A percentile compares a stretch with the other conserved stretches of the same genome.
These are phyloP conservation scores for Yamadazyma siamensis DNA, from an alignment of 1,139 yeast species.

Conservation along the genomic window DNA sequence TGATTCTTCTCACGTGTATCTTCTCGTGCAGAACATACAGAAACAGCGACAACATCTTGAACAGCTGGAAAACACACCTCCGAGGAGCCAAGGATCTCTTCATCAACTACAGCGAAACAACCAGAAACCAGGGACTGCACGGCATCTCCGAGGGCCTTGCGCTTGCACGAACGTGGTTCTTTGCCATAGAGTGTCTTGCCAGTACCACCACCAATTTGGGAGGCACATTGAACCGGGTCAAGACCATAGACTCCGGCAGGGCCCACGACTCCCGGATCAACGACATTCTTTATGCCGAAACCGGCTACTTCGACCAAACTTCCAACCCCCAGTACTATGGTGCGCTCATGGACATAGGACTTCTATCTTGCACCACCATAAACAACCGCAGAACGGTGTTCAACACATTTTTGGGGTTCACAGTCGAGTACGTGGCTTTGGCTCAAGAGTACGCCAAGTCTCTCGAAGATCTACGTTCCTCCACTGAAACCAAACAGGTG, in stretches of 20 bases:
- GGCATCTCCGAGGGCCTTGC: slow-evolving; percentile 37
- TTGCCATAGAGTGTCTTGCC: slow-evolving; percentile 40
- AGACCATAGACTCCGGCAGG: background rate
- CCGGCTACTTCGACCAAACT: slow-evolving; percentile 29
- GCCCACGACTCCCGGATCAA: too few species aligned
- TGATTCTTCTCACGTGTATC: slow-evolving; percentile 32
- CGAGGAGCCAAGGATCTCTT: slow-evolving; percentile 41
- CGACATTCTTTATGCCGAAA: slow-evolving; percentile 24
- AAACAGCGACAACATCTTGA: slow-evolving; percentile 16
- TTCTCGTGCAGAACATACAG: slow-evolving; percentile 30
- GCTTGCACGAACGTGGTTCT: slow-evolving; percentile 44
- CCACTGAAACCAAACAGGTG: slow-evolving; percentile 13
- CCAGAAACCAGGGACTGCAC: slow-evolving; percentile 12
- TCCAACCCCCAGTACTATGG: slow-evolving; percentile 32
- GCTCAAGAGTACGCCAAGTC: slow-evolving; percentile 26
- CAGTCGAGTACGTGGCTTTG: slow-evolving; percentile 25
- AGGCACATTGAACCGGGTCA: slow-evolving; percentile 20
- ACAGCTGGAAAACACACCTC: slow-evolving; percentile 39
- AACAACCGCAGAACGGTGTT: slow-evolving; percentile 15
- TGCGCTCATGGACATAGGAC: slow-evolving; percentile 27
- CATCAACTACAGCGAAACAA: slow-evolving; percentile 26
- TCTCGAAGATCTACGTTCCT: slow-evolving; percentile 19
- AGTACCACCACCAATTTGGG: slow-evolving; percentile 30
- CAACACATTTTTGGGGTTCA: slow-evolving; percentile 34
- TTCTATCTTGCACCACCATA: slow-evolving; percentile 18